Evolutionary conservation across 345 rosid species (phyloP).

Genomic region (Citrus hindsii): DNA sequence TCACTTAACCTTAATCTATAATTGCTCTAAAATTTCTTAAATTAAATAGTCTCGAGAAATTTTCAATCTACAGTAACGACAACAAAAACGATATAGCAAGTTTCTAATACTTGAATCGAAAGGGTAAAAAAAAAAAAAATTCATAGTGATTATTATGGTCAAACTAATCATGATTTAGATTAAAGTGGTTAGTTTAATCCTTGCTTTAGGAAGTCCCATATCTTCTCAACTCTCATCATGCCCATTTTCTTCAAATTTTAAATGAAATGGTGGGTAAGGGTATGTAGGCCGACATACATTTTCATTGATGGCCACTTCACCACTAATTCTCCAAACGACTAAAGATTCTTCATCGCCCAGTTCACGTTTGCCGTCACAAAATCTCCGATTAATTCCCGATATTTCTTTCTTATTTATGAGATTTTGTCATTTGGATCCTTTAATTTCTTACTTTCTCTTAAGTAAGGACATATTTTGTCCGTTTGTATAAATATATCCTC

Average conservation of each 20-base stretch:
- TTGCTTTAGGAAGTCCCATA: slow-evolving; percentile 13
- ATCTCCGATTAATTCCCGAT: slow-evolving; percentile 15
- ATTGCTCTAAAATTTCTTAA: not conserved
- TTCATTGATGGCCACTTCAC: slow-evolving; percentile 20
- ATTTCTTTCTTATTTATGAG: not conserved
- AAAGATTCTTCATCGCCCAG: slow-evolving; percentile 17
- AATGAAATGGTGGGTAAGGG: slow-evolving; percentile 33
- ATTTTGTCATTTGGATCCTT: not conserved
- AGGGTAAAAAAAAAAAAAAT: not conserved
- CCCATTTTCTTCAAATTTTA: not conserved
- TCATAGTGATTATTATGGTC: slow-evolving; percentile 11
- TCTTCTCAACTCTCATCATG: not conserved
- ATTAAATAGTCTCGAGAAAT: too few species aligned
- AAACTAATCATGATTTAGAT: slow-evolving; percentile 27
- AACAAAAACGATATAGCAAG: not conserved
- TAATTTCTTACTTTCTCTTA: not conserved
- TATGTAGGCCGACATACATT: slow-evolving; percentile 38
- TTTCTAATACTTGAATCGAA: not conserved
- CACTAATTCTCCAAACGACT: slow-evolving; percentile 2
- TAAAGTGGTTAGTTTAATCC: slow-evolving; percentile 19
- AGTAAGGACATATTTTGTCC: not conserved
- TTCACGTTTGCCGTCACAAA: slow-evolving; percentile 9
- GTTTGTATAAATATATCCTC: not conserved
- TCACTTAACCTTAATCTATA: not conserved
- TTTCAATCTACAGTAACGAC: not conserved